Conservation (phyloP, 2,329 filamentous ascomycete species). For the Colletotrichum echinochloae region DNA sequence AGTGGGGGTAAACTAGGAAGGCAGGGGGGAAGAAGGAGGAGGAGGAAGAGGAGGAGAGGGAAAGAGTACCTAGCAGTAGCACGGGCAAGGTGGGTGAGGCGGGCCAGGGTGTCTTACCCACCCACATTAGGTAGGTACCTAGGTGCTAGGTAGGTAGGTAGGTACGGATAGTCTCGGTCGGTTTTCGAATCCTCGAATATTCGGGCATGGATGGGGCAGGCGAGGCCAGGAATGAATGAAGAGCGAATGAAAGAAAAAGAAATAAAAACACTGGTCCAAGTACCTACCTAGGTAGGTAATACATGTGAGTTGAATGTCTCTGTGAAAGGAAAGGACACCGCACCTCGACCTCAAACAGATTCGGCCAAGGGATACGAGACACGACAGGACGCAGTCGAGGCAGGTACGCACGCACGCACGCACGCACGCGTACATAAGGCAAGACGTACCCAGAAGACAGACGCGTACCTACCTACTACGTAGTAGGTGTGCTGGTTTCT, state of each 20-base stretch:
- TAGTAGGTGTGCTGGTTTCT: too few relatives aligned
- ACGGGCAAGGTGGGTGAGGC: too few relatives aligned
- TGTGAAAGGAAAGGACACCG: conserved; percentile 21
- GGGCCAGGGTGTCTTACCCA: too few relatives aligned
- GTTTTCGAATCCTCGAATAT: too few relatives aligned
- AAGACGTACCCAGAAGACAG: too few relatives aligned
- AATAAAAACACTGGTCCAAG: too few relatives aligned
- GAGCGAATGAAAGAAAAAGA: not conserved
- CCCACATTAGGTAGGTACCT: too few relatives aligned
- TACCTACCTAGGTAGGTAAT: too few relatives aligned
- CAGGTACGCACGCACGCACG: not conserved
- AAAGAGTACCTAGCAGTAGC: not conserved
- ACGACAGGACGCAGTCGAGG: not conserved
- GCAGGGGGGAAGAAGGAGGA: too few relatives aligned
- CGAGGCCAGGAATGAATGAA: not conserved
- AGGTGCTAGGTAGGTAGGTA: not conserved
- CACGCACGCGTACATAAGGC: too few relatives aligned
- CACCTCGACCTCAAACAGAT: conserved; percentile 26
- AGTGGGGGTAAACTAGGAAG: not conserved
- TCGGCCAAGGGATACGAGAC: conserved; percentile 9
- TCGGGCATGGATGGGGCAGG: too few relatives aligned
- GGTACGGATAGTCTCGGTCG: not conserved
- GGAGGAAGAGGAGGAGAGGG: conserved; percentile 30
- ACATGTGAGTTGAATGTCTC: too few relatives aligned
- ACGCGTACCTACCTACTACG: not conserved